Evolutionary conservation across 345 rosid species (phyloP).

Genomic region (Lepidium sativum): DNA sequence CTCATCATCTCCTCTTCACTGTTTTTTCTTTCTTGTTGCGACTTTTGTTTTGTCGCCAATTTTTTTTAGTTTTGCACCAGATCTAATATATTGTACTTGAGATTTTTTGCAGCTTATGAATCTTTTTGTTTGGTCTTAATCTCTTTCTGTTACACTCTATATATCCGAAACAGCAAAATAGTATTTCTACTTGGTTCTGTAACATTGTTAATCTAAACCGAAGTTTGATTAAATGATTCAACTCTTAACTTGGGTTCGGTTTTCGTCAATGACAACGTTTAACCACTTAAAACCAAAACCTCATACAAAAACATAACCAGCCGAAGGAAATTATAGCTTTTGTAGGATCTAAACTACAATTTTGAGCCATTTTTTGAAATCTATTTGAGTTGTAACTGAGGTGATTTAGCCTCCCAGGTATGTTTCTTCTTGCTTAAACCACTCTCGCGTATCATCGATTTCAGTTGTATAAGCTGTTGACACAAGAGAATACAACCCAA

Average conservation of each 20-base stretch:
- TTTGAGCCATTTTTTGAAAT: background rate
- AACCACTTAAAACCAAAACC: background rate
- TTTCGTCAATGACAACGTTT: background rate
- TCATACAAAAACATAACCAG: background rate
- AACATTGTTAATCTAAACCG: background rate
- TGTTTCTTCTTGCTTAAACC: slow-evolving; percentile 3
- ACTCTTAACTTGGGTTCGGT: background rate
- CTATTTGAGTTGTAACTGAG: background rate
- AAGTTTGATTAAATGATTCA: background rate
- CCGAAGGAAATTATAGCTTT: background rate
- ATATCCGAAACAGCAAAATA: background rate
- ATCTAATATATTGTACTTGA: slow-evolving; percentile 12
- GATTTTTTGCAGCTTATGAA: background rate
- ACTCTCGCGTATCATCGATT: slow-evolving; percentile 4
- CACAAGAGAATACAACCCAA: background rate
- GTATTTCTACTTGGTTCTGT: background rate
- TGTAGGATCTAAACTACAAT: background rate
- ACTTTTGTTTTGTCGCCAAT: background rate
- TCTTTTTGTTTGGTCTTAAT: background rate
- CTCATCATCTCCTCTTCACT: background rate
- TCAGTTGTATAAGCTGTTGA: slow-evolving; percentile 18
- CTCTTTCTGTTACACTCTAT: background rate
- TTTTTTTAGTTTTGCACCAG: slow-evolving; percentile 8
- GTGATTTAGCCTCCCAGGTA: background rate
- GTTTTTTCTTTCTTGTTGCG: slow-evolving; percentile 1